Evolutionary conservation across 139 green algal species (phyloP).

Genomic region (Closterium sp.): DNA sequence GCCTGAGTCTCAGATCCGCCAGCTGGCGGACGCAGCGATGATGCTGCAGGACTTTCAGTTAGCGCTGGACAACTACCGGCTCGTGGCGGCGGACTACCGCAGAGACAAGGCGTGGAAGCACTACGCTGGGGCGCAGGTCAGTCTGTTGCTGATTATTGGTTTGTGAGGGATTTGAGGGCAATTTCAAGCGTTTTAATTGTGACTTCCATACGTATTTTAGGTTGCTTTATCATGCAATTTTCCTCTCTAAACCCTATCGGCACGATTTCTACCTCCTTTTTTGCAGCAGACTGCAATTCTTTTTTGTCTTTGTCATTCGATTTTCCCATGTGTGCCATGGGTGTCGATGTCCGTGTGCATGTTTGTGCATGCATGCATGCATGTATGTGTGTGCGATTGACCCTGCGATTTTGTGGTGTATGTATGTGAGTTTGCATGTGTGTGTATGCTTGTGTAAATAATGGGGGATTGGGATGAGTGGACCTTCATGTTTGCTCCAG

Average conservation of each 20-base stretch:
- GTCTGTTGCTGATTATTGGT: background rate
- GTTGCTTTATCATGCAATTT: no score
- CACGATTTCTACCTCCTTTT: no score
- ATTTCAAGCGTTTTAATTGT: background rate
- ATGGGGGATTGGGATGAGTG: no score
- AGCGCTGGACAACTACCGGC: conserved; percentile 72
- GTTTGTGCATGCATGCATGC: background rate
- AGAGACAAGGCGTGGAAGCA: conserved; percentile 67
- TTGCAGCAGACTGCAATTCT: no score
- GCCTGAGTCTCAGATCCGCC: conserved; percentile 77
- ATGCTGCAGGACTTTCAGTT: conserved; percentile 80
- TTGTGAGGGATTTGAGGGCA: background rate
- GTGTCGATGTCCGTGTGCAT: no score
- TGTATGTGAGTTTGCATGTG: background rate
- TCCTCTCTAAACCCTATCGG: no score
- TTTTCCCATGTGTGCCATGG: no score
- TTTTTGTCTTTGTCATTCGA: no score
- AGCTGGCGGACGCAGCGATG: conserved; percentile 79
- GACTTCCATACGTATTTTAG: no score
- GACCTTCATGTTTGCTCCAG: background rate
- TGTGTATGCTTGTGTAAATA: background rate
- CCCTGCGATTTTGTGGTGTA: background rate
- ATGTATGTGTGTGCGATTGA: conserved; percentile 1
- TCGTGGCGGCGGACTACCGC: conserved; percentile 69
- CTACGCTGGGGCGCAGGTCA: conserved; percentile 80